Percentiles rank a stretch among this genome's conserved stretches.
Conservation (phyloP, 768 basidiomycete species). For the Kockovaella imperatae region DNA sequence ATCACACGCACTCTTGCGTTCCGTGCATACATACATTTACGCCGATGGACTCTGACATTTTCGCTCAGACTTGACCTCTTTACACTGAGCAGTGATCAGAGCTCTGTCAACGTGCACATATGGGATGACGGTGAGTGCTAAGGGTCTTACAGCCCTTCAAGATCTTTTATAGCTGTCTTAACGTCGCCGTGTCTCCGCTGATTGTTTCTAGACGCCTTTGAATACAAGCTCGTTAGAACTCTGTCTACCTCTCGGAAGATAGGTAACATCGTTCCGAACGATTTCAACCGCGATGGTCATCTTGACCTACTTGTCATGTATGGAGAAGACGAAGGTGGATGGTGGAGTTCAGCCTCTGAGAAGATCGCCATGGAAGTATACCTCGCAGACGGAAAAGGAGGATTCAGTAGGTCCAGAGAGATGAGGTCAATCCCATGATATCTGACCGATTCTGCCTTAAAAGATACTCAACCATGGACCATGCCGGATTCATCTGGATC, state of each 20-base stretch:
- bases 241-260: constrained; percentile 34
- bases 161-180: constrained; percentile 3
- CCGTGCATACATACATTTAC: neutral
- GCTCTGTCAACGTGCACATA: constrained; percentile 63
- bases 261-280: constrained; percentile 80
- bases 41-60: neutral
- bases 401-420: constrained; percentile 27
- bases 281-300: constrained; percentile 85
- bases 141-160: too few relatives aligned
- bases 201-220: constrained; percentile 16
- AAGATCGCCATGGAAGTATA: constrained; percentile 64
- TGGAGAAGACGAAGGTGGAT: constrained; percentile 47
- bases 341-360: constrained; percentile 38
- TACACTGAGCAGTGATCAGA: constrained; percentile 65
- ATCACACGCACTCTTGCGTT: neutral
- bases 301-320: constrained; percentile 87
- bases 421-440: neutral
- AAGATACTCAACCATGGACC: constrained; percentile 7
- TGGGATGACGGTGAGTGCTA: constrained; percentile 77
- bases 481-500: constrained; percentile 52
- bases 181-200: constrained; percentile 47
- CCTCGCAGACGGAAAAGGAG: constrained; percentile 56
- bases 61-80: constrained; percentile 70
- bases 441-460: neutral
- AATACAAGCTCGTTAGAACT: constrained; percentile 25